Percentiles rank a stretch among this genome's conserved stretches.
Evolutionary conservation across 768 basidiomycete genomes (phyloP).

Genomic region (Phanerochaete sordida): DNA sequence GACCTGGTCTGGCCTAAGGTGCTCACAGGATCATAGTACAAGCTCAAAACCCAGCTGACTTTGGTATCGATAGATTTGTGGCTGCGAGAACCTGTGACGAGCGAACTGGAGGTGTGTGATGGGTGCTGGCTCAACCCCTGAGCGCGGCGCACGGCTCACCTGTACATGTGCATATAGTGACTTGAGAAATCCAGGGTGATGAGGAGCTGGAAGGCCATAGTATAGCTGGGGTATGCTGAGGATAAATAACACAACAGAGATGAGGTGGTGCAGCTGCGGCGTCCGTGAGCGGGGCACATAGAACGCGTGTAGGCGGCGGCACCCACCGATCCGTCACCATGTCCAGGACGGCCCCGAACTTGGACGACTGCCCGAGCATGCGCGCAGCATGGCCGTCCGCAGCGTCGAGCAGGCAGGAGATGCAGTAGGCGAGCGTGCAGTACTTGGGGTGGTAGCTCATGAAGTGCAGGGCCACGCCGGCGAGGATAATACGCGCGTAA

Average conservation of each 20-base stretch:
- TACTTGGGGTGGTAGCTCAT: constrained; percentile 96
- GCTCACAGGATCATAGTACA: constrained; percentile 90
- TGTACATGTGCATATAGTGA: constrained; percentile 99
- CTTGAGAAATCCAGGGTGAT: constrained; percentile 97
- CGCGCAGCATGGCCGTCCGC: constrained; percentile 93
- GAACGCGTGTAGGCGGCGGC: background rate
- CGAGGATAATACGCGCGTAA: constrained; percentile 87
- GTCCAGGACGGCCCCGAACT: constrained; percentile 96
- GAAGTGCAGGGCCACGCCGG: constrained; percentile 81
- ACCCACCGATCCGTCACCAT: constrained; percentile 98
- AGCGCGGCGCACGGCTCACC: constrained; percentile 45
- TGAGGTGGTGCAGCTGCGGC: constrained; percentile 90
- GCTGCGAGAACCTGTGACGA: constrained; percentile 89
- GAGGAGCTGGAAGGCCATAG: constrained; percentile 87
- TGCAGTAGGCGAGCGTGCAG: constrained; percentile 83
- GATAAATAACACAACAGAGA: constrained; percentile 93
- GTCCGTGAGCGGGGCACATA: background rate
- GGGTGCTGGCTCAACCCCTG: background rate
- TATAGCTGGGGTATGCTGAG: constrained; percentile 81
- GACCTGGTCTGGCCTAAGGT: background rate
- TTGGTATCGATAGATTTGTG: constrained; percentile 93
- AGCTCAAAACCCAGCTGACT: constrained; percentile 86
- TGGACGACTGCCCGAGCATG: constrained; percentile 83
- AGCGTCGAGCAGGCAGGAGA: constrained; percentile 93
- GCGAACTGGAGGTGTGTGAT: constrained; percentile 53